These are phyloP conservation scores for Ampelomyces quisqualis DNA, from an alignment of 2,329 filamentous ascomycete species.

Conservation along the genomic window DNA sequence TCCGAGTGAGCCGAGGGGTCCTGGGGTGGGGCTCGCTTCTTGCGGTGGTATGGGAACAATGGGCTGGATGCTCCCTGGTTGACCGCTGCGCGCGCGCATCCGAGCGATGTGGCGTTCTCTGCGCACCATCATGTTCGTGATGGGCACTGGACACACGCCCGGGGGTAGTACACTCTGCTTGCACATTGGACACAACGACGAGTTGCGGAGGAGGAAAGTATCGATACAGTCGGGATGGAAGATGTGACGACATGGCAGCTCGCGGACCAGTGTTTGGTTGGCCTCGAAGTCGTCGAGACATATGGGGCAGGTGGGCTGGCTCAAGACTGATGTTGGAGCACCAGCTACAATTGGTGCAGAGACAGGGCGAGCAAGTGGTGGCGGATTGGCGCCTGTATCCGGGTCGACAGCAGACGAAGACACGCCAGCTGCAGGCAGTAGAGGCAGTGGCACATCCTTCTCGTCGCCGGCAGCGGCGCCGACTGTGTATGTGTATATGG, in stretches of 20 bases:
- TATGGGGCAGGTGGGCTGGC: slow-evolving; percentile 84
- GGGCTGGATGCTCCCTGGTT: slow-evolving; percentile 8
- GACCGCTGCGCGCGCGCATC: slow-evolving; percentile 53
- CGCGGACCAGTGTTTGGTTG: slow-evolving; percentile 70
- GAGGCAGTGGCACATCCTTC: slow-evolving; percentile 17
- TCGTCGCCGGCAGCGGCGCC: slow-evolving; percentile 14
- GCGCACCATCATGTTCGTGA: slow-evolving; percentile 81
- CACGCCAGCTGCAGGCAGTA: slow-evolving; percentile 10
- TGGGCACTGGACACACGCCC: slow-evolving; percentile 54
- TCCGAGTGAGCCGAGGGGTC: slow-evolving; percentile 25
- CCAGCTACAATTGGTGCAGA: slow-evolving; percentile 19
- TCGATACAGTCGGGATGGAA: slow-evolving; percentile 94
- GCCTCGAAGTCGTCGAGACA: slow-evolving; percentile 80
- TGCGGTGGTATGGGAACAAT: slow-evolving; percentile 2
- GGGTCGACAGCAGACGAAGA: slow-evolving; percentile 15
- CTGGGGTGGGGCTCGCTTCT: slow-evolving; percentile 7
- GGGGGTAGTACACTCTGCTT: slow-evolving; percentile 77
- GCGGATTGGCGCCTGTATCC: slow-evolving; percentile 18
- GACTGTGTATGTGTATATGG: slow-evolving; percentile 70
- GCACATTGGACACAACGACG: slow-evolving; percentile 87
- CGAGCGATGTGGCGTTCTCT: slow-evolving; percentile 70
- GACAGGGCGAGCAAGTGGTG: slow-evolving; percentile 15
- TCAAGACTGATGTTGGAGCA: slow-evolving; percentile 46
- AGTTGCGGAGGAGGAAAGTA: slow-evolving; percentile 73
- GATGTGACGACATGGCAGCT: slow-evolving; percentile 87